Base-by-base conservation (phyloP, 208 protist genomes). In the Leishmania lainsoni region DNA sequence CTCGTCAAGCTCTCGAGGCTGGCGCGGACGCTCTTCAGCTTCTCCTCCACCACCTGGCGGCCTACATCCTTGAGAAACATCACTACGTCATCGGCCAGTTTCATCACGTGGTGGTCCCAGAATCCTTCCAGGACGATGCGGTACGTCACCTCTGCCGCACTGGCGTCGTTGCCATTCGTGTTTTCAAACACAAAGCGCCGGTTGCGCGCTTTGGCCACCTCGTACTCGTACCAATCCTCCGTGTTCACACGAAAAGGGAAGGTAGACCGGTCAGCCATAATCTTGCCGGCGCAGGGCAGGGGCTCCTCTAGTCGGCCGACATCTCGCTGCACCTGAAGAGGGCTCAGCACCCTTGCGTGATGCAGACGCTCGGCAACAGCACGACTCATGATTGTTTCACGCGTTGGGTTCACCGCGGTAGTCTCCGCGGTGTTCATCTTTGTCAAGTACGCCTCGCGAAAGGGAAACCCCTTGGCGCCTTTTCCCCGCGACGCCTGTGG, bases 161-260 rank as follows among this genome's bases (percentile, higher is more conserved):
- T 52, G 26, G 93, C 81, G 26, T 87, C 88, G 76, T 65, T 79
- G 39, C 88, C 87, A 17, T 89, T 84, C 42, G 86, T 90, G 77
- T 97, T 97, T 59, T 95, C 89, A 81, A 97, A 96, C 26, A 85
- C 88, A 70, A 97, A 97, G n/a, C 94, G 91, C 76, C 81, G 85
- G 81, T 95, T 94, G 51, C 94, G 90, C n/a, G 90, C 94, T 79
- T 96, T 97, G 65, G 94, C 66, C 6, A 97, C 85, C 76, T 97
- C 94, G 82, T 97, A 97, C 89, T 97, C 94, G 80, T 97, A 97
- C 92, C 92, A 97, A 75, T 97, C 94, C 78, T 95, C 92, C 39
- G 94, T 96, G 66, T 96, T 96, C 93, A 92, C 96, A 12, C 83
- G 81, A 77, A 93, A 96, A 3, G 94, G 94, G 56, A 97, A 97